Percentiles rank a stretch among this genome's conserved stretches.
Evolutionary conservation across 31 red algal genomes (phyloP).

Genomic region (Porphyra umbilicalis): DNA sequence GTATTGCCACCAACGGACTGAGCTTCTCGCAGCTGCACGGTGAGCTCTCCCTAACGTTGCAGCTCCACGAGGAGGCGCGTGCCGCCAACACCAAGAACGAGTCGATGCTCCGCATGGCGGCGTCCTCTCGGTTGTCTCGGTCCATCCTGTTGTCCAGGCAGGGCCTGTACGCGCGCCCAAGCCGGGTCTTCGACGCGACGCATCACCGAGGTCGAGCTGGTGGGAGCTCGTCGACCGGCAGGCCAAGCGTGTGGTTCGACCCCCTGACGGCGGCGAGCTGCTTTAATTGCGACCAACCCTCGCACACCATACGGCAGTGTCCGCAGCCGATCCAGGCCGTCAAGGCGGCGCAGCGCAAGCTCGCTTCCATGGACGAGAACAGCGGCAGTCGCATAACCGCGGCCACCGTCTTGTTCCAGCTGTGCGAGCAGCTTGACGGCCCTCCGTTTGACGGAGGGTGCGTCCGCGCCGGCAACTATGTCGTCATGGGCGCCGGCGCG

Average conservation of each 20-base stretch:
- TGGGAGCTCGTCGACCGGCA: not conserved
- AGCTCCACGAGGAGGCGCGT: not conserved
- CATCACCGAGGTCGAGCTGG: not conserved
- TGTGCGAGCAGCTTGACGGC: too few relatives aligned
- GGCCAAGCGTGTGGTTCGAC: not conserved
- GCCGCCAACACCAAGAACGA: not conserved
- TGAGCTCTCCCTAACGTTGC: not conserved
- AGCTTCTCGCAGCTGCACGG: not conserved
- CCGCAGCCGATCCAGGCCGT: not conserved
- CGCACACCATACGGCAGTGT: not conserved
- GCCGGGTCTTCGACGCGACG: not conserved
- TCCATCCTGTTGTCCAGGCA: not conserved
- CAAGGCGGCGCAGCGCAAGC: not conserved
- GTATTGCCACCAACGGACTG: not conserved
- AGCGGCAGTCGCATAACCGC: too few relatives aligned
- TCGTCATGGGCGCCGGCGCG: too few relatives aligned
- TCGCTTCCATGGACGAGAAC: not conserved
- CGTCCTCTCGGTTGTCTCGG: not conserved
- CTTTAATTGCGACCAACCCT: constrained; percentile 4
- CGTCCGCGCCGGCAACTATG: too few relatives aligned
- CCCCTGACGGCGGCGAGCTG: not conserved
- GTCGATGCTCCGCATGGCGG: not conserved
- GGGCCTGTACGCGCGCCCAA: not conserved
- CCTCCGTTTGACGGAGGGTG: too few relatives aligned
- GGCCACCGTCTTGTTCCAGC: too few relatives aligned